Percentiles rank a stretch among this genome's conserved stretches.
phyloP scores from a whole-genome alignment of 768 basidiomycete genomes.

The Galerina marginata region DNA sequence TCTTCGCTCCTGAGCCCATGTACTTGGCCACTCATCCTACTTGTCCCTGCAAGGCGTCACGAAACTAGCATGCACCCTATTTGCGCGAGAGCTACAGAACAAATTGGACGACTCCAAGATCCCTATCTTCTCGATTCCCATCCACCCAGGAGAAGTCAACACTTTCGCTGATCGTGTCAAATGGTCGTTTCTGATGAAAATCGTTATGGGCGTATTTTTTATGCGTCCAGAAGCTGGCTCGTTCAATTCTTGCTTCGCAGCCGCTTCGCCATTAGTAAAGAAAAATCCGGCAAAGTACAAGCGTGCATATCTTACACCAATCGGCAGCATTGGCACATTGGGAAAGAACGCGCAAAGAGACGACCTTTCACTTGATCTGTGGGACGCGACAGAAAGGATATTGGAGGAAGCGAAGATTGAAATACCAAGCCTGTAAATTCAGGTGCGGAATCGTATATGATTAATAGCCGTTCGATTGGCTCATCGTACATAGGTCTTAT shows the following conservation, averaged over 20 bases:
- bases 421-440: neutral
- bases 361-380: slow-evolving; percentile 42
- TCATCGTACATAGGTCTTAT: too few relatives aligned
- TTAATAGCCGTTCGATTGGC: too few relatives aligned
- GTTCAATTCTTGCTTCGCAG: slow-evolving; percentile 45
- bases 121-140: slow-evolving; percentile 37
- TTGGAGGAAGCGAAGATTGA: slow-evolving; percentile 4
- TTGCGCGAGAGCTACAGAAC: slow-evolving; percentile 51
- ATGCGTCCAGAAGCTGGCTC: slow-evolving; percentile 37
- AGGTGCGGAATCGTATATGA: neutral
- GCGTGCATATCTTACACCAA: slow-evolving; percentile 43
- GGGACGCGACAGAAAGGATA: slow-evolving; percentile 26
- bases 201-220: slow-evolving; percentile 33
- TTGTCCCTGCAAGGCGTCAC: slow-evolving; percentile 37
- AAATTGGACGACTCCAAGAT: slow-evolving; percentile 36
- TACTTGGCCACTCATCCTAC: neutral
- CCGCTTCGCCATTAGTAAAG: slow-evolving; percentile 39
- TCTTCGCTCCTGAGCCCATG: neutral
- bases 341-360: slow-evolving; percentile 34
- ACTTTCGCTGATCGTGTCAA: slow-evolving; percentile 32
- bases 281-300: slow-evolving; percentile 38
- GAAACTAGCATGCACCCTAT: slow-evolving; percentile 53
- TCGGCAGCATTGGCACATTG: slow-evolving; percentile 31
- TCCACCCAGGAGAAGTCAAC: slow-evolving; percentile 42
- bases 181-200: slow-evolving; percentile 21